Evolutionary conservation across 257 asterid genomes (phyloP).

Genomic region (Gentiana macrophylla): DNA sequence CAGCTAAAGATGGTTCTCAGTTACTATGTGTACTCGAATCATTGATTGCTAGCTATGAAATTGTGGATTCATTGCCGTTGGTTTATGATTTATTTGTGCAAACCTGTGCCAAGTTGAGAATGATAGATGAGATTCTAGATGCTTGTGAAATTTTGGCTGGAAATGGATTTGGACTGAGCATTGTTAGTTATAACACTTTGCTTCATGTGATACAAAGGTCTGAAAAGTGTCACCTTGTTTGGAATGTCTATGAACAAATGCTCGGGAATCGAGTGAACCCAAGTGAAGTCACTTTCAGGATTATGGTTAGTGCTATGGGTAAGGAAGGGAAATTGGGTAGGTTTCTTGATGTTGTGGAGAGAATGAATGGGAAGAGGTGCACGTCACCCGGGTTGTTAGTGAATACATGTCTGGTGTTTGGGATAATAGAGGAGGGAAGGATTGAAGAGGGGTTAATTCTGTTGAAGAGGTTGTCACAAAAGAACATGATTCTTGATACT

Average conservation of each 20-base stretch:
- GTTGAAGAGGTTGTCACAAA: conserved; percentile 55
- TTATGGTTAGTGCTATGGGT: conserved; percentile 56
- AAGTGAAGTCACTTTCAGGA: conserved; percentile 44
- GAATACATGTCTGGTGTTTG: conserved; percentile 55
- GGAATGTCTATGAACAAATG: conserved; percentile 66
- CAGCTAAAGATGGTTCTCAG: conserved; percentile 4
- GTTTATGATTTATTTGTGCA: conserved; percentile 72
- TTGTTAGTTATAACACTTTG: conserved; percentile 54
- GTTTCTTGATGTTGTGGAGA: conserved; percentile 43
- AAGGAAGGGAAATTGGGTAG: conserved; percentile 56
- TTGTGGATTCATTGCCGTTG: conserved; percentile 49
- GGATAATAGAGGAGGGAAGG: conserved; percentile 45
- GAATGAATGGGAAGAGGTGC: conserved; percentile 63
- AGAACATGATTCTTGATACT: conserved; percentile 48
- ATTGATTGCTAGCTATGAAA: conserved; percentile 34
- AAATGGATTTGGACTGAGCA: conserved; percentile 43
- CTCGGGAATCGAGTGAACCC: conserved; percentile 37
- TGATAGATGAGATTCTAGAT: conserved; percentile 35
- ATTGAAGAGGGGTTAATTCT: conserved; percentile 43
- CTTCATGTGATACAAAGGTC: conserved; percentile 58
- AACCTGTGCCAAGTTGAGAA: conserved; percentile 66
- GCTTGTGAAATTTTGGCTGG: conserved; percentile 42
- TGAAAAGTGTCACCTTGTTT: conserved; percentile 28
- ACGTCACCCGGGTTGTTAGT: conserved; percentile 39
- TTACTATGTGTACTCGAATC: conserved; percentile 37